Evolutionary conservation across 129 eudicot species (phyloP).

Genomic region (Centrapalus pauciflorus): DNA sequence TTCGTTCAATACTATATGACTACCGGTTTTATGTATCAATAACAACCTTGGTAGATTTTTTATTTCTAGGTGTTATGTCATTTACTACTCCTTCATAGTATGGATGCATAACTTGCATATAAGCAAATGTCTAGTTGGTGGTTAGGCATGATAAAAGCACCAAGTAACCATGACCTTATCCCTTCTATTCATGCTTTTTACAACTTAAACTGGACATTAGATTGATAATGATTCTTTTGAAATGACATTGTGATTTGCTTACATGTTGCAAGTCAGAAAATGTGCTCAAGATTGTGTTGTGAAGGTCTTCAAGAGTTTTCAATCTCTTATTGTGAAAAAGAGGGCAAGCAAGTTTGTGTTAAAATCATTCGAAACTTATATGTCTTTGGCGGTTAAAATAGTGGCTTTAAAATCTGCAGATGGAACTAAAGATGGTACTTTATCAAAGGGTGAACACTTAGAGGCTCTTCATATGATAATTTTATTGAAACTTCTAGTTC

Average conservation of each 20-base stretch:
- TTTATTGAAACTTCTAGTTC: constrained; percentile 55
- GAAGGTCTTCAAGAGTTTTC: constrained; percentile 56
- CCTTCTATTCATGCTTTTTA: constrained; percentile 7
- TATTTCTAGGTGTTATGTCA: too few relatives aligned
- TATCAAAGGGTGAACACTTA: constrained; percentile 50
- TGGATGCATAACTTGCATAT: background rate
- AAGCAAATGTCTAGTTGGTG: background rate
- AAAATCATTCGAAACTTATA: constrained; percentile 43
- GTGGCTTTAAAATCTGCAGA: constrained; percentile 22
- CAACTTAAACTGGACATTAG: background rate
- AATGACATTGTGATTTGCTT: constrained; percentile 11
- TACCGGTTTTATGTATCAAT: too few relatives aligned
- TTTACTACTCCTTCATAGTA: too few relatives aligned
- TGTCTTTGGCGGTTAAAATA: constrained; percentile 41
- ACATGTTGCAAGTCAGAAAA: constrained; percentile 76
- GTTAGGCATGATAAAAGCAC: background rate
- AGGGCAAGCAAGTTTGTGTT: constrained; percentile 67
- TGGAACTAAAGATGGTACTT: constrained; percentile 37
- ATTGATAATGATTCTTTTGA: background rate
- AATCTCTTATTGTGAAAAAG: constrained; percentile 33
- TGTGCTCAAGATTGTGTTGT: constrained; percentile 84
- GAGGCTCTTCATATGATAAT: constrained; percentile 75
- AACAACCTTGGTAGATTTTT: too few relatives aligned
- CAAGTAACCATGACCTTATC: background rate
- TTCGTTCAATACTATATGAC: too few relatives aligned